These are phyloP conservation scores for Colletotrichum graminicola DNA, from an alignment of 2,329 filamentous ascomycete genomes.

Conservation along the genomic window DNA sequence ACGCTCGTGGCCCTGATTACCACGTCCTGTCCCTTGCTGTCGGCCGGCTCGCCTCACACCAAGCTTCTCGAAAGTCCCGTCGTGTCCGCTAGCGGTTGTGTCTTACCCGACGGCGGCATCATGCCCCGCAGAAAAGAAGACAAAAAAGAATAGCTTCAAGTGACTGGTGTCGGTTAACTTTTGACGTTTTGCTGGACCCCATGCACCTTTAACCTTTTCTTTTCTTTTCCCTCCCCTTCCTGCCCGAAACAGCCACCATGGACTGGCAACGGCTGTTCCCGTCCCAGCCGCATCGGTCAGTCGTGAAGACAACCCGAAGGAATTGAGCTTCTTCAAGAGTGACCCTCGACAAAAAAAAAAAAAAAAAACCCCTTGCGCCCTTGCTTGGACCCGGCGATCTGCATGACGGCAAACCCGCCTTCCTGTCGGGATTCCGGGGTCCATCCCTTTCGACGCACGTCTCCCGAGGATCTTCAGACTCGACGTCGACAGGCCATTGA, in stretches of 20 bases:
- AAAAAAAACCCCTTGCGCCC: neutral
- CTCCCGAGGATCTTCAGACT: neutral
- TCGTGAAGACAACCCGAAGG: neutral
- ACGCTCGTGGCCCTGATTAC: conserved; percentile 2
- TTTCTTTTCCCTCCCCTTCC: neutral
- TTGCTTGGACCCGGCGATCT: neutral
- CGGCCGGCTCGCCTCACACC: neutral
- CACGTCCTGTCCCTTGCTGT: neutral
- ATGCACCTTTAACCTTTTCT: neutral
- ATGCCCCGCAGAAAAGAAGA: neutral
- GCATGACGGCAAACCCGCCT: conserved; percentile 12
- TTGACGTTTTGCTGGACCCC: neutral
- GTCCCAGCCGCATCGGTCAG: neutral
- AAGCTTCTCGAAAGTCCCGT: neutral
- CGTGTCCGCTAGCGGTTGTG: neutral
- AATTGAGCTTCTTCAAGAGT: neutral
- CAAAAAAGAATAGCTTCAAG: neutral
- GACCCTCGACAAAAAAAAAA: neutral
- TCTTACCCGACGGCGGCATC: neutral
- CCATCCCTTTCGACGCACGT: conserved; percentile 2
- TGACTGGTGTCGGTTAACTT: neutral
- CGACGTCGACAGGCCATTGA: no score
- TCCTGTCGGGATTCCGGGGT: conserved; percentile 8
- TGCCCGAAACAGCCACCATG: neutral
- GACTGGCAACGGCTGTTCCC: no score